A percentile compares a stretch with the other conserved stretches of the same genome.
Conservation (phyloP, 2,329 filamentous ascomycete genomes). For the Fusarium pseudograminearum region DNA sequence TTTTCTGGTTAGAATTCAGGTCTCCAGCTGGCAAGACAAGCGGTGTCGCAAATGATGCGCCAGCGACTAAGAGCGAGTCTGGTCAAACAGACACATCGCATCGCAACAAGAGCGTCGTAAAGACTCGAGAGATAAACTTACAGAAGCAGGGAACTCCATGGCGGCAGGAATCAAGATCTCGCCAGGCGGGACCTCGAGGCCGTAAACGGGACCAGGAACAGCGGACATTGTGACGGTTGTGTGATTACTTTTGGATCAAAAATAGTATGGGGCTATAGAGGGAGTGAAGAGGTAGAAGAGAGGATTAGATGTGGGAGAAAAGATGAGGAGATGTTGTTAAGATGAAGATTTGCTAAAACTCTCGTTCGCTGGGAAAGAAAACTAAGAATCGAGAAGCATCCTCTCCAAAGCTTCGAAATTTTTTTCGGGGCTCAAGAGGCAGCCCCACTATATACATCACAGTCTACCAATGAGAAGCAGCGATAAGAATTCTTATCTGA, state of each 20-base stretch:
- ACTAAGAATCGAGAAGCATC: constrained; percentile 39
- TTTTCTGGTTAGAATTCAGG: constrained; percentile 35
- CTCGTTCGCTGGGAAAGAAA: constrained; percentile 41
- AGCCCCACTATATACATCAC: constrained; percentile 34
- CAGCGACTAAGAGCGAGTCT: not conserved
- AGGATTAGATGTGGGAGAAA: constrained; percentile 19
- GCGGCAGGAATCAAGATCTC: constrained; percentile 84
- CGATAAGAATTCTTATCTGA: constrained; percentile 52
- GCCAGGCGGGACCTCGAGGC: constrained; percentile 88
- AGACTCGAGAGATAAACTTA: constrained; percentile 62
- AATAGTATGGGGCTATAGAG: constrained; percentile 7
- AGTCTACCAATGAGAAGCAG: constrained; percentile 42
- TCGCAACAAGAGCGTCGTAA: not conserved
- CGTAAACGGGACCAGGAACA: constrained; percentile 84
- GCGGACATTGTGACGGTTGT: constrained; percentile 63
- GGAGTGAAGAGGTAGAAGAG: constrained; percentile 11
- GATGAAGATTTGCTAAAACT: constrained; percentile 31
- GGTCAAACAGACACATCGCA: not conserved
- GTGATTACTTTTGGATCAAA: constrained; percentile 5
- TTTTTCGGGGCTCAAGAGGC: constrained; percentile 47
- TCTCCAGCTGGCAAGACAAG: not conserved
- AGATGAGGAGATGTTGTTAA: constrained; percentile 34
- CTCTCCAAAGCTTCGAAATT: constrained; percentile 51
- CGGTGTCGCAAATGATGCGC: constrained; percentile 31
- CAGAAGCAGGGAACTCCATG: constrained; percentile 83